Evolutionary conservation across 192 early-diverging fungal species (phyloP), one percentile per base, ranked within the genome.

Genomic region (Backusella luteola): DNA sequence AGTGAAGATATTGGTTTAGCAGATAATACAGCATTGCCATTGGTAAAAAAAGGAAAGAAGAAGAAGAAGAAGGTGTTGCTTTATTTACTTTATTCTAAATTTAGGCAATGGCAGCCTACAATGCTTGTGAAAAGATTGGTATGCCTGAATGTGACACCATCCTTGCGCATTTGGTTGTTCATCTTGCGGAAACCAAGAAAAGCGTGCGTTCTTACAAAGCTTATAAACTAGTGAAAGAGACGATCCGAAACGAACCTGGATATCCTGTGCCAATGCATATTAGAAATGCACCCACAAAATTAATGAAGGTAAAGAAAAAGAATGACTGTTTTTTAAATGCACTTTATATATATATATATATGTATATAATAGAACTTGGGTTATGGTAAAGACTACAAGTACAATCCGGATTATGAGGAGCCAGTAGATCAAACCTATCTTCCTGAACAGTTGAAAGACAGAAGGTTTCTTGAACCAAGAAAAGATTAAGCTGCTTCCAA

Each of bases 141-240:
- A 94, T 96, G 93, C 96, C 96, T 6, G 96, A 97, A 80, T 97
- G 96, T 77, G 94, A 96, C 78, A 89, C 87, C 1, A 91, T 93
- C 35, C 78, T 97, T 2, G 95, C 93, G 0, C 94, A 97, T 53
- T 90, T 89, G 38, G 93, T 91, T 0, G 84, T 85, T 7, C 93
- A 97, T 70, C 77, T 97, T 75, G 91, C 92, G 1, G 89, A 94
- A 19, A 89, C 96, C 21, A 89, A 87, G 21, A 97, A 97, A 74
- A 95, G 92, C 56, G 91, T 96, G 19, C 89, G 96, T 35, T 82
- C 86, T 0, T 96, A 97, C 83, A 85, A 88, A 72, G 96, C 94
- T 0, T 93, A 92, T 69, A 87, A 88, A 0, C 81, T 85, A 69
- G 87, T 91, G 39, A 93, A 94, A 69, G 68, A 87, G 34, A 81